phyloP scores from a whole-genome alignment of 177 flowering plant species.

The Vitis hybrid region DNA sequence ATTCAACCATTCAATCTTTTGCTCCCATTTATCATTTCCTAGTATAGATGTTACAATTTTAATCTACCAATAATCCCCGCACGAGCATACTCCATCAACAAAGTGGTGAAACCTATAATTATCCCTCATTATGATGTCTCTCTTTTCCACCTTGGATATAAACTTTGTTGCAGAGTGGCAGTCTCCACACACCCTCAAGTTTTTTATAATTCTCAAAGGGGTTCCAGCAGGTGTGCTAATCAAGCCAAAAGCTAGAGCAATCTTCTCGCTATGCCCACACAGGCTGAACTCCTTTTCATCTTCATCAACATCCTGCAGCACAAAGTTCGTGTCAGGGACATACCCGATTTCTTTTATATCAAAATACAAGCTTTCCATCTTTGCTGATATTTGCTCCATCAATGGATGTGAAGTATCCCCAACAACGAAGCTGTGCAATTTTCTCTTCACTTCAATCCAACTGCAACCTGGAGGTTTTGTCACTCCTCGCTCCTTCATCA shows the following conservation, averaged over 20 bases:
- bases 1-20: no score
- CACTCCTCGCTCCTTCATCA: conserved; percentile 42
- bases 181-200: conserved; percentile 44
- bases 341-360: conserved; percentile 37
- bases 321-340: conserved; percentile 34
- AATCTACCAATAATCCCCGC: conserved; percentile 36
- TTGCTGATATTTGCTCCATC: conserved; percentile 24
- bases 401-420: conserved; percentile 36
- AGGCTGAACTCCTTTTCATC: conserved; percentile 36
- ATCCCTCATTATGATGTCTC: conserved; percentile 42
- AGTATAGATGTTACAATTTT: no score
- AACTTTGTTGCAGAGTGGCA: conserved; percentile 40
- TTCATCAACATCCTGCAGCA: conserved; percentile 36
- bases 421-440: conserved; percentile 31
- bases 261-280: conserved; percentile 46
- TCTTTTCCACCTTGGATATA: conserved; percentile 26
- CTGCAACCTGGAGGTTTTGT: conserved; percentile 43
- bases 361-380: conserved; percentile 25
- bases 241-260: conserved; percentile 40
- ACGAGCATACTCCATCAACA: conserved; percentile 7
- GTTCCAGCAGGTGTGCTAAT: conserved; percentile 28
- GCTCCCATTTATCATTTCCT: no score
- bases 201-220: conserved; percentile 39
- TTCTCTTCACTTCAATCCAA: conserved; percentile 39
- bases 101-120: conserved; percentile 42